phyloP scores from a whole-genome alignment of 176 grass and related monocot genomes.

The Secale cereale region DNA sequence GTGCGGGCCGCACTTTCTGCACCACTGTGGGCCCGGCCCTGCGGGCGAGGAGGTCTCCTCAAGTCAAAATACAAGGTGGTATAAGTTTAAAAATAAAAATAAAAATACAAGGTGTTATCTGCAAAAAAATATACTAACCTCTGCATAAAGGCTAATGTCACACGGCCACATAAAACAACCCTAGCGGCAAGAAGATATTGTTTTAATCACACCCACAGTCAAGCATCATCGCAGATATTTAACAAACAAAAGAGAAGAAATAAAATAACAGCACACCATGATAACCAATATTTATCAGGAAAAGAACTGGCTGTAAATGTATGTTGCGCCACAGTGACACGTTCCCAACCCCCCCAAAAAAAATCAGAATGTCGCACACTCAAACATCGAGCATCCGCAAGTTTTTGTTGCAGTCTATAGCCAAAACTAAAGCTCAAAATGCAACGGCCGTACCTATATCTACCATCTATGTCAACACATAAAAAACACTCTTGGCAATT shows the following conservation, averaged over 20 bases:
- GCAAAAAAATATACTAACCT: too few relatives aligned
- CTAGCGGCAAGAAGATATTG: neutral
- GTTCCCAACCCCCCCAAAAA: neutral
- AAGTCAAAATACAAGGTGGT: too few relatives aligned
- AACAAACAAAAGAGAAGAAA: neutral
- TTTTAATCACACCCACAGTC: neutral
- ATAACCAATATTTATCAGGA: neutral
- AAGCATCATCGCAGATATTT: neutral
- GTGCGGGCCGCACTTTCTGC: too few relatives aligned
- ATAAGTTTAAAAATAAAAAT: too few relatives aligned
- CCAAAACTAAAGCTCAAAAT: neutral
- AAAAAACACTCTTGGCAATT: neutral
- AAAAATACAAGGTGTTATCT: too few relatives aligned
- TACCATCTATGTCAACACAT: neutral
- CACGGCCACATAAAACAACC: too few relatives aligned
- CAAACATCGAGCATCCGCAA: neutral
- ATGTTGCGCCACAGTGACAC: neutral
- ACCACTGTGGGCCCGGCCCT: too few relatives aligned
- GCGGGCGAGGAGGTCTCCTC: too few relatives aligned
- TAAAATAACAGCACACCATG: neutral
- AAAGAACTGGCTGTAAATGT: neutral
- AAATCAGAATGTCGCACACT: neutral
- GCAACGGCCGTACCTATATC: neutral
- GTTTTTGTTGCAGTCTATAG: neutral
- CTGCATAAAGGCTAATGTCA: too few relatives aligned